These are phyloP conservation scores for Cladosporium sp. DNA, from an alignment of 2,329 filamentous ascomycete species.

Conservation along the genomic window DNA sequence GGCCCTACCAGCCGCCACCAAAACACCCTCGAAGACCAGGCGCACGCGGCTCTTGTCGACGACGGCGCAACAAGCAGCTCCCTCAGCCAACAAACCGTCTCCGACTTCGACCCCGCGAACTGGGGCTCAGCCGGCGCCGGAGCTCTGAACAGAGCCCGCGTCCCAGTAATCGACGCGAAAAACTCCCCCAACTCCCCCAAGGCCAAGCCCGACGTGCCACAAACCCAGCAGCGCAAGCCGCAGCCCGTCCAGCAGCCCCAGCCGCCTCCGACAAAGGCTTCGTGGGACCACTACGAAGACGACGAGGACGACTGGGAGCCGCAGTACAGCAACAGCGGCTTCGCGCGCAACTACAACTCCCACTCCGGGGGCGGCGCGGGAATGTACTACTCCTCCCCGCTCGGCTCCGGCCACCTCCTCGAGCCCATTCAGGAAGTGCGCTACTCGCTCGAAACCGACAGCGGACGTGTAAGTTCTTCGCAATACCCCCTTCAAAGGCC, in stretches of 20 bases:
- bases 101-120: slow-evolving; percentile 42
- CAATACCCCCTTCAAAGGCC: not conserved
- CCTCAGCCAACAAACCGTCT: slow-evolving; percentile 31
- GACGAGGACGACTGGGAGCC: slow-evolving; percentile 25
- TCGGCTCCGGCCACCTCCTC: slow-evolving; percentile 36
- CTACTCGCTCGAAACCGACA: slow-evolving; percentile 47
- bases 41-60: slow-evolving; percentile 57
- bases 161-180: slow-evolving; percentile 24
- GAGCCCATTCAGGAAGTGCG: slow-evolving; percentile 50
- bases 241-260: slow-evolving; percentile 28
- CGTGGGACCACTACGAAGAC: slow-evolving; percentile 22
- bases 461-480: slow-evolving; percentile 24
- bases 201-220: slow-evolving; percentile 56
- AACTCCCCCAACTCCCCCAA: slow-evolving; percentile 42
- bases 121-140: slow-evolving; percentile 42
- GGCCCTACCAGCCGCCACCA: slow-evolving; percentile 72
- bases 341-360: slow-evolving; percentile 16
- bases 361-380: not conserved
- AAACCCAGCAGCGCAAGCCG: slow-evolving; percentile 1
- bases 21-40: slow-evolving; percentile 68
- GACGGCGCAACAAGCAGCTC: slow-evolving; percentile 33
- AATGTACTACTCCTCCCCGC: slow-evolving; percentile 32
- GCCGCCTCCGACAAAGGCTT: slow-evolving; percentile 21
- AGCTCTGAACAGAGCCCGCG: slow-evolving; percentile 28
- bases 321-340: slow-evolving; percentile 32